Base-by-base conservation (phyloP, 2,329 filamentous ascomycete genomes). In the Xylariaceae sp. region DNA sequence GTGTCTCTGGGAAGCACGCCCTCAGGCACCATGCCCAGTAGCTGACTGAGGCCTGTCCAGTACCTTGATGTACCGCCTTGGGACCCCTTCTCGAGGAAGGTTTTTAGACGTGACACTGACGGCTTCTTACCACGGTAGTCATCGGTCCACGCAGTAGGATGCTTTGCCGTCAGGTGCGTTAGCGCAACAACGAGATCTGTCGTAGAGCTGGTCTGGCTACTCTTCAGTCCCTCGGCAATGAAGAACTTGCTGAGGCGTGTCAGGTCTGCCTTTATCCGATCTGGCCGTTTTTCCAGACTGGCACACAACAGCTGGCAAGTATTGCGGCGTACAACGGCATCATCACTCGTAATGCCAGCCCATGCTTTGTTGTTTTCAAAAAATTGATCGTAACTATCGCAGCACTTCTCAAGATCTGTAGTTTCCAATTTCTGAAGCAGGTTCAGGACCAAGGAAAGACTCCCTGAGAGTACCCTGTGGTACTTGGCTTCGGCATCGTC, bases 401-500 rank as follows among this genome's bases (percentile, higher is more conserved):
- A 59, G 31, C 77, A 67, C 47, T 80, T 81, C 10, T 70, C 62
- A 3, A 82, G 58, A 23, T 85, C 80, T 13, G 54, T 50, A 5
- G 51, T 40, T 1, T 63, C 57, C 2, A 77, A 56, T 37, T 59
- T 70, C 29, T 65, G 60, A 1, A 80, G 49, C 1, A 81, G 59
- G 19, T 67, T 65, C 3, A 72, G 47, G 3, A 77, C 67, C 5
- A 80, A 58, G 1, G 69, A 72, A 15, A 80, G 50, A 35, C 71
- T 71, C 6, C 65, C 67, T 8, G 65, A 67, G 3, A 77, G 51
- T 4, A 95, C 88, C 29, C 92, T 75, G 40, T 79, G 75, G 60
- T 93, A 92, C 49, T 94, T 95, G 13, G 83, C 75, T 45, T 88
- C 75, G 4, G 87, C 80, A 55, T 98, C 92, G 46, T 96, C 90